Evolutionary conservation across 306 rosid genomes (phyloP).

Genomic region (Quercus aquifolioides): DNA sequence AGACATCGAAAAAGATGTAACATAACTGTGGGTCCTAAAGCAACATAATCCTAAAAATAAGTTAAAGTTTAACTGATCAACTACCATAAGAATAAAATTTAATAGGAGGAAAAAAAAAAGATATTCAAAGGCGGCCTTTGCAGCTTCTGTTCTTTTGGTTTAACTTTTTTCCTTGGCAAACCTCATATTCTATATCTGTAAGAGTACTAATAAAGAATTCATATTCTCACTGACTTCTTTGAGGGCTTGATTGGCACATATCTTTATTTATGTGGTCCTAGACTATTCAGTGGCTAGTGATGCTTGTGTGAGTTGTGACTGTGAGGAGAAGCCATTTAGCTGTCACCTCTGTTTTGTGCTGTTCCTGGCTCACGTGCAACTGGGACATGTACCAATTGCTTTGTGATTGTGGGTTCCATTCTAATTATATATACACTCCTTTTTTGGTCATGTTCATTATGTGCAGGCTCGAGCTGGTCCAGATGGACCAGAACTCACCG

Average conservation of each 20-base stretch:
- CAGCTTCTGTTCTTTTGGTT: neutral
- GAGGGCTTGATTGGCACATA: constrained; percentile 1
- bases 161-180: neutral
- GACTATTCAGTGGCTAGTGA: neutral
- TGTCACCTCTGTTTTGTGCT: constrained; percentile 18
- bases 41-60: constrained; percentile 11
- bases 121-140: neutral
- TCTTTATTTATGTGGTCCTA: constrained; percentile 44
- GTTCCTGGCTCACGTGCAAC: constrained; percentile 32
- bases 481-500: neutral
- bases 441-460: neutral
- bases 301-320: constrained; percentile 31
- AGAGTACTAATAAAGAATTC: constrained; percentile 25
- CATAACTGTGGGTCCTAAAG: constrained; percentile 13
- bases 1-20: neutral
- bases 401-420: constrained; percentile 9
- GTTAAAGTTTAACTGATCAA: constrained; percentile 16
- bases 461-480: neutral
- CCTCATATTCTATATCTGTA: neutral
- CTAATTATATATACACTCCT: too few species aligned
- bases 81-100: neutral
- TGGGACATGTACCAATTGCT: constrained; percentile 14
- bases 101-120: neutral
- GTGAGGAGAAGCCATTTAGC: constrained; percentile 29
- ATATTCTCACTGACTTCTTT: constrained; percentile 16